Evolutionary conservation across 805 yeast species (phyloP).

Genomic region (Saturnispora quitensis): DNA sequence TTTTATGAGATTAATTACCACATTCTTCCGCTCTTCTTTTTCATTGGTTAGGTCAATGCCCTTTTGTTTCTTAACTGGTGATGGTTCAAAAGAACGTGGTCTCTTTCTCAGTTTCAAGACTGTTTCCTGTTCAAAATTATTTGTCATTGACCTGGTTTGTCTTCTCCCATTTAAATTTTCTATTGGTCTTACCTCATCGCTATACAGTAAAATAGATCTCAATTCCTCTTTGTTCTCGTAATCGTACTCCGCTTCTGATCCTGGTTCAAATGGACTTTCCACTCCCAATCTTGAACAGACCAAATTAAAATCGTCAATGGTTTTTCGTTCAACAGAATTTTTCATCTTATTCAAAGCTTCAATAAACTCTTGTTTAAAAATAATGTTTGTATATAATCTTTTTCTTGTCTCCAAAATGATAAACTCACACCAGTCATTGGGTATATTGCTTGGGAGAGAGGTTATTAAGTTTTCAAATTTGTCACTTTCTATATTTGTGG

Average conservation of each 20-base stretch:
- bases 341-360: background rate
- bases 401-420: background rate
- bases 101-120: slow-evolving; percentile 5
- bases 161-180: background rate
- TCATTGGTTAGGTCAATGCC: background rate
- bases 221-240: background rate
- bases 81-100: slow-evolving; percentile 6
- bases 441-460: slow-evolving; percentile 2
- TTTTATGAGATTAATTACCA: background rate
- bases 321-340: background rate
- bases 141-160: slow-evolving; percentile 4
- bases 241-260: background rate
- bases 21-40: background rate
- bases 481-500: background rate
- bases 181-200: background rate
- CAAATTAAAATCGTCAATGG: background rate
- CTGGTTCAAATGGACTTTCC: background rate
- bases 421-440: slow-evolving; percentile 4
- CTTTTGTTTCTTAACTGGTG: background rate
- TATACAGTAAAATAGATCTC: background rate
- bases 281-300: background rate
- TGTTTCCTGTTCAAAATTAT: slow-evolving; percentile 2
- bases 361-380: background rate
- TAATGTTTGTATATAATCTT: background rate
- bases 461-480: slow-evolving; percentile 1